These are phyloP conservation scores for Dictyostelium intermedium DNA, from an alignment of 78 protist genomes.

Conservation along the genomic window DNA sequence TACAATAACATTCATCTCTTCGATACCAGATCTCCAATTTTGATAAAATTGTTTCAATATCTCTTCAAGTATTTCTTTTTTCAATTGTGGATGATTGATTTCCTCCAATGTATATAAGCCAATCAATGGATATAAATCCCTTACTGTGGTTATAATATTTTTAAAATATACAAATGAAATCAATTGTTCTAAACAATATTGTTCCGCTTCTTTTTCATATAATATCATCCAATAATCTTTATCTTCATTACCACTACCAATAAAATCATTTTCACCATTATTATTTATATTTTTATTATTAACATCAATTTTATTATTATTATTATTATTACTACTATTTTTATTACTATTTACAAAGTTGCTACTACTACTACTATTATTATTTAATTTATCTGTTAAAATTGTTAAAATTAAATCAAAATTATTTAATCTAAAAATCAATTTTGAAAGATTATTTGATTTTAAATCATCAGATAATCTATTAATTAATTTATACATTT, in stretches of 20 bases:
- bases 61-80: constrained; percentile 21
- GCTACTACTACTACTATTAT: neutral
- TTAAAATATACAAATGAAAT: constrained; percentile 7
- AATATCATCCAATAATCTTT: constrained; percentile 12
- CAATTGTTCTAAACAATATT: constrained; percentile 42
- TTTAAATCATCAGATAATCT: constrained; percentile 27
- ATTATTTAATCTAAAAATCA: constrained; percentile 35
- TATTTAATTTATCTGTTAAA: neutral
- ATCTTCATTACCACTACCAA: constrained; percentile 9
- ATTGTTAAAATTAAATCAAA: constrained; percentile 65
- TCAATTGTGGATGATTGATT: constrained; percentile 34
- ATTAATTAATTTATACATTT: constrained; percentile 12
- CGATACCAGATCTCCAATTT: constrained; percentile 65
- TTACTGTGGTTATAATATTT: neutral
- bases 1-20: constrained; percentile 57
- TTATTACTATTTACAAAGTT: neutral
- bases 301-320: neutral
- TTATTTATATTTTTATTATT: neutral
- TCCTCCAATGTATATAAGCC: constrained; percentile 39
- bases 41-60: constrained; percentile 23
- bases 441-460: neutral
- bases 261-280: neutral
- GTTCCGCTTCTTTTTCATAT: constrained; percentile 48
- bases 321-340: neutral
- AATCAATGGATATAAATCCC: constrained; percentile 45